These are phyloP conservation scores for Atractiella rhizophila DNA, from an alignment of 768 basidiomycete species.

Conservation along the genomic window DNA sequence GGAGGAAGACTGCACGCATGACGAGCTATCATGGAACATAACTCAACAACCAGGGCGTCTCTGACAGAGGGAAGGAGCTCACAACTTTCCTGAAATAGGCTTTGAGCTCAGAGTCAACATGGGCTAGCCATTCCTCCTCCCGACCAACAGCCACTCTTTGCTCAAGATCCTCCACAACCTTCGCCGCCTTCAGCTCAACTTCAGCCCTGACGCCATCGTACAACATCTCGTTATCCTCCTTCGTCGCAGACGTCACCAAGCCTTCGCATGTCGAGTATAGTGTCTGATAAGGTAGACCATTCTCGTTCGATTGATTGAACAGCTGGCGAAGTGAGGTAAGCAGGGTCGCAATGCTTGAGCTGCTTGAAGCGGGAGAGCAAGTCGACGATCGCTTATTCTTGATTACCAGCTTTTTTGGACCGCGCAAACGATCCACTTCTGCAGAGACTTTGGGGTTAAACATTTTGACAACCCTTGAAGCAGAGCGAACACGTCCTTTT, in stretches of 20 bases:
- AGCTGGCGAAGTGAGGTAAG: constrained; percentile 1
- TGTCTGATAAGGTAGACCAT: constrained; percentile 14
- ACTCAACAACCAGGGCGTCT: not conserved
- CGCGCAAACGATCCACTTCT: too few species aligned
- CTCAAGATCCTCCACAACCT: constrained; percentile 25
- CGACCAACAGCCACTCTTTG: constrained; percentile 3
- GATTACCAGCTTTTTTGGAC: not conserved
- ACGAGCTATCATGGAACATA: constrained; percentile 25
- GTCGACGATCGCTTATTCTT: not conserved
- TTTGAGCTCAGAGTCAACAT: constrained; percentile 32
- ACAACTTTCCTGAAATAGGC: constrained; percentile 46
- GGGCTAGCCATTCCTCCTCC: constrained; percentile 32
- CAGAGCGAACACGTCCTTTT: too few species aligned
- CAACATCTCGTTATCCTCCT: constrained; percentile 18
- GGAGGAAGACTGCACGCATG: constrained; percentile 38
- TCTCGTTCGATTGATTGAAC: constrained; percentile 13
- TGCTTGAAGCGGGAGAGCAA: not conserved
- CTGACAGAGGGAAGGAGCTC: constrained; percentile 18
- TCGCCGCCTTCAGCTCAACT: constrained; percentile 32
- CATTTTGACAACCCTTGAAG: too few species aligned
- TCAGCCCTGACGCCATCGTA: constrained; percentile 36
- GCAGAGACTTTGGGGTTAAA: too few species aligned
- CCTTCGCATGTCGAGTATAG: constrained; percentile 16
- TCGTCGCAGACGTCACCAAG: constrained; percentile 18
- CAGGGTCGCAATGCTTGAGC: not conserved